Conservation (phyloP, 345 rosid genomes). For the Moricandia arvensis region DNA sequence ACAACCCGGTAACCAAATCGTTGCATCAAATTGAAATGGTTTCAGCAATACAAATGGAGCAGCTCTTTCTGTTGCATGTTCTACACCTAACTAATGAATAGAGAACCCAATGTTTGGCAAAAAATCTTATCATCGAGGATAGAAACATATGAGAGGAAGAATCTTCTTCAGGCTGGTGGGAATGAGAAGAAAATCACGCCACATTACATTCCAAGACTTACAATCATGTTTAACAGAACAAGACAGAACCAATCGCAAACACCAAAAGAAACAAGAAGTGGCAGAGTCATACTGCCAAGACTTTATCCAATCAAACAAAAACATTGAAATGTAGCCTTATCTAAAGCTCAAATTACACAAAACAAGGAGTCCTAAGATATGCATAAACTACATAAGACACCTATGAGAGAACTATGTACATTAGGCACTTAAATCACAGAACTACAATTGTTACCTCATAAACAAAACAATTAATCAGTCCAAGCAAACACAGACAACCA, state of each 20-base stretch:
- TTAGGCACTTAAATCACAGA: slow-evolving; percentile 4
- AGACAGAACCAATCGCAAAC: neutral
- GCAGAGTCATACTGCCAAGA: neutral
- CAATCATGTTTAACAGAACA: neutral
- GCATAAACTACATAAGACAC: neutral
- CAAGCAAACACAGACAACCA: neutral
- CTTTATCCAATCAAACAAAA: neutral
- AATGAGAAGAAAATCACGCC: neutral
- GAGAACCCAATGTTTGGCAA: neutral
- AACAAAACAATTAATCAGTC: neutral
- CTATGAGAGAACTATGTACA: neutral
- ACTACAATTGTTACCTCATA: neutral
- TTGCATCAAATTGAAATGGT: neutral
- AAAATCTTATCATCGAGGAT: neutral
- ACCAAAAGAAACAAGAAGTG: slow-evolving; percentile 4
- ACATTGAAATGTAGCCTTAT: neutral
- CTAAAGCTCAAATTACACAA: neutral
- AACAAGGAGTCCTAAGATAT: neutral
- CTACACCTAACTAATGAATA: slow-evolving; percentile 2
- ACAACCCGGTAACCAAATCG: neutral
- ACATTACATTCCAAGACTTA: neutral
- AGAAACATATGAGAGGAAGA: neutral
- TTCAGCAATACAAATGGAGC: neutral
- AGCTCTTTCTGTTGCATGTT: neutral
- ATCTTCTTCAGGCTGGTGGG: neutral